These are phyloP conservation scores for Nicotiana sylvestris DNA, from an alignment of 257 asterid genomes.

Conservation along the genomic window DNA sequence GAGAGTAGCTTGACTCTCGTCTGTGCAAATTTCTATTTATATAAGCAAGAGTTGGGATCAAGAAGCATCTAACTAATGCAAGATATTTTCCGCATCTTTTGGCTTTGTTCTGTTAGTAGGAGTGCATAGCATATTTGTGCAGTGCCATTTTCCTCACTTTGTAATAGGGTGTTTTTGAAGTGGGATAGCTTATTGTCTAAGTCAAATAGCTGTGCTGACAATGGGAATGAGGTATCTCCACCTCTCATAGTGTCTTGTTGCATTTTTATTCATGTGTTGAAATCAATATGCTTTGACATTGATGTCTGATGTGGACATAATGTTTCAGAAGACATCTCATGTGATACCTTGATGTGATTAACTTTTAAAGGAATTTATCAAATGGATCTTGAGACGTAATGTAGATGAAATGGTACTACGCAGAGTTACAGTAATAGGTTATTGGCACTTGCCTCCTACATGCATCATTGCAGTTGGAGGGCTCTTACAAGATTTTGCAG, in stretches of 20 bases:
- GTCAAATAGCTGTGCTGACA: conserved; percentile 3
- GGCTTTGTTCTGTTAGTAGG: not conserved
- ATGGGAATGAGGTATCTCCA: not conserved
- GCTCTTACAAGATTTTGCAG: not conserved
- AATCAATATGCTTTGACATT: not conserved
- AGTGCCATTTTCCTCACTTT: not conserved
- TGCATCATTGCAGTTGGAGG: not conserved
- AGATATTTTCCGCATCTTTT: not conserved
- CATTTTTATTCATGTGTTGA: not conserved
- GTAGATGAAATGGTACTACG: not conserved
- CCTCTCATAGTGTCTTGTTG: not conserved
- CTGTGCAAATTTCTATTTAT: not conserved
- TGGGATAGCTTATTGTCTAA: conserved; percentile 7
- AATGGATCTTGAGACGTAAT: not conserved
- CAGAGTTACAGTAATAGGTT: not conserved
- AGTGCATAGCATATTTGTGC: not conserved
- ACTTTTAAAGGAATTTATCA: not conserved
- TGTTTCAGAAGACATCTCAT: not conserved
- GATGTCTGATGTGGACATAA: not conserved
- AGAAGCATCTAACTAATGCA: not conserved
- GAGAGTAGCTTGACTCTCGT: not conserved
- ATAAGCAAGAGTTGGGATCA: conserved; percentile 6
- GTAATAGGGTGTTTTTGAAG: conserved; percentile 1
- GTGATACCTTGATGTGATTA: not conserved
- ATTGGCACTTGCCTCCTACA: not conserved